Evolutionary conservation across 768 basidiomycete genomes (phyloP).

Genomic region (Mycena albidolilacea): DNA sequence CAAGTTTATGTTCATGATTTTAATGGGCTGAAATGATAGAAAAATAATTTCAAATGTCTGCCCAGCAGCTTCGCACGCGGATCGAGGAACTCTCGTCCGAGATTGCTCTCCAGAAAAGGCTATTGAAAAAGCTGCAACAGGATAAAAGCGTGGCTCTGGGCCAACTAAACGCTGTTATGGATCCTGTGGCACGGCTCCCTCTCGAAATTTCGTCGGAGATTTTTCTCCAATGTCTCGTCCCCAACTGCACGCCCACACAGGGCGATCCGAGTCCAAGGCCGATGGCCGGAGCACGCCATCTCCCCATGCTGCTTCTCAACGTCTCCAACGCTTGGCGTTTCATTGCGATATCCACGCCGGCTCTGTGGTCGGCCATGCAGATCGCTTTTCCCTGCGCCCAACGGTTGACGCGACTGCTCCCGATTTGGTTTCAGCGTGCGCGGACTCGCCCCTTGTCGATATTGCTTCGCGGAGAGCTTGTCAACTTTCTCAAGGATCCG

Average conservation of each 20-base stretch:
- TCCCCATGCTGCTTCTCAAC: not conserved
- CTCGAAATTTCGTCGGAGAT: not conserved
- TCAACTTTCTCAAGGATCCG: not conserved
- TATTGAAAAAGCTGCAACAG: not conserved
- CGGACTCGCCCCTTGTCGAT: not conserved
- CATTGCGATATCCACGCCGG: not conserved
- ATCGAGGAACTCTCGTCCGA: not conserved
- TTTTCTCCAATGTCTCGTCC: not conserved
- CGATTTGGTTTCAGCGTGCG: not conserved
- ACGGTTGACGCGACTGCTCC: not conserved
- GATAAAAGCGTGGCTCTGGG: not conserved
- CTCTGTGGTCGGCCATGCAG: not conserved
- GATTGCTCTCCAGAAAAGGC: not conserved
- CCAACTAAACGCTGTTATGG: not conserved
- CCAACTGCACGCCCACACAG: not conserved
- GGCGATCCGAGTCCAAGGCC: not conserved
- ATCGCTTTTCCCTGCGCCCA: not conserved
- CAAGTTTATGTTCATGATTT: too few species aligned
- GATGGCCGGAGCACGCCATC: not conserved
- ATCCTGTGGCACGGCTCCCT: slow-evolving; percentile 2
- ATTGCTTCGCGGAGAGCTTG: not conserved
- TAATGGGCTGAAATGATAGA: too few species aligned
- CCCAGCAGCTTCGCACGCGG: not conserved
- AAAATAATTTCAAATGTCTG: not conserved
- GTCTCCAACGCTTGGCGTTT: not conserved